Conservation (phyloP, 306 rosid species). For the Trichosanthes truncata region DNA sequence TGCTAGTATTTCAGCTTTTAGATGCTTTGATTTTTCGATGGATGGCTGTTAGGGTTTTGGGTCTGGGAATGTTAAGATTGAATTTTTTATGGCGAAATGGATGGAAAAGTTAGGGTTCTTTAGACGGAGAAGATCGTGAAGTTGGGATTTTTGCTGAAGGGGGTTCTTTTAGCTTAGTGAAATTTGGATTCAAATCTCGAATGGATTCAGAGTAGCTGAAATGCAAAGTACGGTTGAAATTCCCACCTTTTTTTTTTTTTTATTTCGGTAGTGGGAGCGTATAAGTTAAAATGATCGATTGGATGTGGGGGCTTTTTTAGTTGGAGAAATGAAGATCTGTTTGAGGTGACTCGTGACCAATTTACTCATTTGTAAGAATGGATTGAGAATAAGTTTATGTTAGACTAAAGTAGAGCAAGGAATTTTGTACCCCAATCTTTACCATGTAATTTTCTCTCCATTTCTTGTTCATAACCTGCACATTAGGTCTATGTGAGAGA, state of each 20-base stretch:
- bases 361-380: background rate
- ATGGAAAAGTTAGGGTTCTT: background rate
- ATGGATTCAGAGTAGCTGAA: background rate
- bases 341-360: background rate
- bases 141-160: background rate
- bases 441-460: background rate
- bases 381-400: background rate
- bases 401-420: background rate
- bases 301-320: background rate
- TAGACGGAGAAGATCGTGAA: background rate
- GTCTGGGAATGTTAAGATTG: background rate
- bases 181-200: background rate
- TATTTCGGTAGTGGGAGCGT: background rate
- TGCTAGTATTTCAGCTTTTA: background rate
- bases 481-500: background rate
- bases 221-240: background rate
- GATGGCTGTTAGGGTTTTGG: slow-evolving; percentile 44
- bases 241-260: background rate
- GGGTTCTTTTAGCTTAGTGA: background rate
- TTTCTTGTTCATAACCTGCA: background rate
- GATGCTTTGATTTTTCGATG: background rate
- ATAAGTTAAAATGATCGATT: background rate
- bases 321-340: background rate
- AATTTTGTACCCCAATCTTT: background rate
- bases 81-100: background rate